Evolutionary conservation across 192 early-diverging fungal genomes (phyloP).

Genomic region (Rhizophagus clarus): DNA sequence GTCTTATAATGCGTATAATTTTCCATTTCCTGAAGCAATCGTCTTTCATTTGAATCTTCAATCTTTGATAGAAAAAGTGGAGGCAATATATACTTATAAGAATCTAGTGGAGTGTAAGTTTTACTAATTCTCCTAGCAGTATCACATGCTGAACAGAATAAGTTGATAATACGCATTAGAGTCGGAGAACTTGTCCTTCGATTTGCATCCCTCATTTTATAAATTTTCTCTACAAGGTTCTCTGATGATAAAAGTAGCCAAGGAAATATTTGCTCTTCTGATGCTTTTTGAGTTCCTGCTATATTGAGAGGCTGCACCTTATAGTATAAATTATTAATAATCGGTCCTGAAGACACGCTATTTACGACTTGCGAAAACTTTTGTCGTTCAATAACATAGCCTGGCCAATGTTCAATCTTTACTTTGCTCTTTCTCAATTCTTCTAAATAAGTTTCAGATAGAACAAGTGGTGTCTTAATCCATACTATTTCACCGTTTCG

Average conservation of each 20-base stretch:
- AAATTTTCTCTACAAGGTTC: neutral
- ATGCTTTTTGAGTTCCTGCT: neutral
- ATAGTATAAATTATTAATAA: neutral
- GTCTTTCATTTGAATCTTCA: neutral
- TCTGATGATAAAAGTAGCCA: neutral
- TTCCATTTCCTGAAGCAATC: slow-evolving; percentile 8
- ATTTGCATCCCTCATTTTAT: neutral
- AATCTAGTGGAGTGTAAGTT: neutral
- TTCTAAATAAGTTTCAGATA: neutral
- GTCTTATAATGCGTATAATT: neutral
- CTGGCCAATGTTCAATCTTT: neutral
- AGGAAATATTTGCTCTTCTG: neutral
- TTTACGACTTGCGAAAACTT: neutral
- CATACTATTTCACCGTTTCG: neutral
- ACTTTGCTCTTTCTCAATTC: neutral
- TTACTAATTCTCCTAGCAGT: neutral
- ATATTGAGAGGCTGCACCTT: neutral
- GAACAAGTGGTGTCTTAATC: neutral
- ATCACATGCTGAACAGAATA: neutral
- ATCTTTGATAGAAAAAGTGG: neutral
- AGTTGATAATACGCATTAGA: neutral
- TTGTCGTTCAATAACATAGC: neutral
- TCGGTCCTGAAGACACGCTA: neutral
- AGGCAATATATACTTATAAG: neutral
- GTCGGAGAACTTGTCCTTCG: neutral